Conservation (phyloP, 2,329 filamentous ascomycete species). For the Colletotrichum zoysiae region DNA sequence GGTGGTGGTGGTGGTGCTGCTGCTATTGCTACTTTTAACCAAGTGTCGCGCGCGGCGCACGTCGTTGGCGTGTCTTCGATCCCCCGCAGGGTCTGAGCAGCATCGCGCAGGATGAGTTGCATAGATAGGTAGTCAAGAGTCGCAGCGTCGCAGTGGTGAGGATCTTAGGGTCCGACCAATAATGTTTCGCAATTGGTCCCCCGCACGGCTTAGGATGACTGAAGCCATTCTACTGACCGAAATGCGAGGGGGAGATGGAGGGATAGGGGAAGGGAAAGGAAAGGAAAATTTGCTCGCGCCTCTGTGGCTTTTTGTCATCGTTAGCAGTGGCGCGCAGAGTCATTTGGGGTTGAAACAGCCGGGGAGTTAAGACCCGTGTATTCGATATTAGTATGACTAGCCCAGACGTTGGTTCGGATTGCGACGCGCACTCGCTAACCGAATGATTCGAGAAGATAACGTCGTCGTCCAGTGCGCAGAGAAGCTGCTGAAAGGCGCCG, state of each 20-base stretch:
- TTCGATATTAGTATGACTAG: slow-evolving; percentile 23
- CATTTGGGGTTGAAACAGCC: slow-evolving; percentile 25
- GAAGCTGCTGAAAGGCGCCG: slow-evolving; percentile 28
- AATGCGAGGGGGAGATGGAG: background rate
- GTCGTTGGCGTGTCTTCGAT: slow-evolving; percentile 16
- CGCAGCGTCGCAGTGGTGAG: slow-evolving; percentile 21
- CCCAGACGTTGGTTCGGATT: slow-evolving; percentile 6
- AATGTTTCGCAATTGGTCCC: slow-evolving; percentile 1
- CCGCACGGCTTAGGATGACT: slow-evolving; percentile 23
- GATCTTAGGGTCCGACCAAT: slow-evolving; percentile 29
- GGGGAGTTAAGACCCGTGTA: slow-evolving; percentile 15
- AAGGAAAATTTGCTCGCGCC: slow-evolving; percentile 13
- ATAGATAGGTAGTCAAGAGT: too few species aligned
- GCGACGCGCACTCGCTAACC: background rate
- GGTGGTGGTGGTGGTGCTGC: too few species aligned
- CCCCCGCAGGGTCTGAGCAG: slow-evolving; percentile 33
- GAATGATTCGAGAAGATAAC: slow-evolving; percentile 40
- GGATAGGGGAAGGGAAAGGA: slow-evolving; percentile 4
- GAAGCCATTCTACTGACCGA: slow-evolving; percentile 11
- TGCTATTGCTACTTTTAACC: background rate
- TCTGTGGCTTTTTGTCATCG: slow-evolving; percentile 15
- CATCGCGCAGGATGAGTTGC: slow-evolving; percentile 10
- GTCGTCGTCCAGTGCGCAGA: slow-evolving; percentile 22
- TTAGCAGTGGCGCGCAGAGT: background rate
- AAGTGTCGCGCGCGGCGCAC: slow-evolving; percentile 14